Percentiles rank a stretch among this genome's conserved stretches.
Evolutionary conservation across 164 flowering plant genomes (phyloP).

Genomic region (Magnolia kwangsiensis): DNA sequence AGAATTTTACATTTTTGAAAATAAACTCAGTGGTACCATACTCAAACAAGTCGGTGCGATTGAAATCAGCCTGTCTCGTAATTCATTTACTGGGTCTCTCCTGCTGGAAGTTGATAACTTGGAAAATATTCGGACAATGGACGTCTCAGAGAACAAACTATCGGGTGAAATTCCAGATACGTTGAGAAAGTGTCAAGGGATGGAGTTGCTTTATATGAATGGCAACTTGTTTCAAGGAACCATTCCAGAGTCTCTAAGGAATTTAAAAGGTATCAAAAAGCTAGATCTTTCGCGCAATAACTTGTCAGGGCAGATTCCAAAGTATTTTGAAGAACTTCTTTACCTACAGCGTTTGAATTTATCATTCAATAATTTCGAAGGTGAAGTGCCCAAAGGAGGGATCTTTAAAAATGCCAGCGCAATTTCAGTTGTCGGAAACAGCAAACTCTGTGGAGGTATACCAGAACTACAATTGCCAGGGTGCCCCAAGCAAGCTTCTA

Average conservation of each 20-base stretch:
- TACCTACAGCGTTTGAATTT: background rate
- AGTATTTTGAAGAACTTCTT: background rate
- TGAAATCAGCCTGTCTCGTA: background rate
- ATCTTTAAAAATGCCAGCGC: background rate
- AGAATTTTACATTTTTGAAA: background rate
- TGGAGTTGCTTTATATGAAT: too few relatives aligned
- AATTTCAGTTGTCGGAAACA: constrained; percentile 2
- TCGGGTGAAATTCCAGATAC: too few relatives aligned
- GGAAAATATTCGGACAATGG: too few relatives aligned
- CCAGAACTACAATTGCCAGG: too few relatives aligned
- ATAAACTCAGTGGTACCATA: constrained; percentile 22
- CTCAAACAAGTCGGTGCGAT: constrained; percentile 10
- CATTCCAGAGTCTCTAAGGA: background rate
- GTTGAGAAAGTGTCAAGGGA: too few relatives aligned
- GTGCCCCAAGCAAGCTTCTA: too few relatives aligned
- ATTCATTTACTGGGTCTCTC: background rate
- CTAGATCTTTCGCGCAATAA: constrained; percentile 4
- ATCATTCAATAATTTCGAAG: background rate
- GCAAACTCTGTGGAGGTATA: background rate
- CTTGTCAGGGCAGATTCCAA: background rate
- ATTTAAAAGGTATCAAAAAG: background rate
- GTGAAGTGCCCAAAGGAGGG: constrained; percentile 7
- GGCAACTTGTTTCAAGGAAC: too few relatives aligned
- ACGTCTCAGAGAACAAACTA: too few relatives aligned
- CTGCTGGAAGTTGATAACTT: too few relatives aligned